Conservation (phyloP, 2,329 filamentous ascomycete species). For the Zasmidium citrigriseum region DNA sequence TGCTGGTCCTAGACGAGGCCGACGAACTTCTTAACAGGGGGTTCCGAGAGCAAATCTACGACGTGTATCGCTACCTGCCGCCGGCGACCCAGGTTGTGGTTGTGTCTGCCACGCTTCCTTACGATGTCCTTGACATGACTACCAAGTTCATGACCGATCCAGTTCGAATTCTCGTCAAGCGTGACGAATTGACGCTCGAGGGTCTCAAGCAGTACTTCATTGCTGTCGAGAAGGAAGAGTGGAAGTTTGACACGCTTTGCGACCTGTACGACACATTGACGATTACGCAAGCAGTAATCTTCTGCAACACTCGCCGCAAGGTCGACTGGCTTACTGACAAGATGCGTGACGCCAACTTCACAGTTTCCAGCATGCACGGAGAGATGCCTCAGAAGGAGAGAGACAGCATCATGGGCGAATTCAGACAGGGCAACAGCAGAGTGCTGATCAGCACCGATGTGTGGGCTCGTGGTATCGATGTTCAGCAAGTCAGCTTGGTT, state of each 20-base stretch:
- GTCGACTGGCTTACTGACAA: constrained; percentile 99
- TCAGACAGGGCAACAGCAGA: constrained; percentile 92
- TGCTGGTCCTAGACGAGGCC: constrained; percentile 75
- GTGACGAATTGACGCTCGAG: constrained; percentile 96
- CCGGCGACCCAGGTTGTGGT: constrained; percentile 98
- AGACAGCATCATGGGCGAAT: constrained; percentile 99
- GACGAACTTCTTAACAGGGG: constrained; percentile 86
- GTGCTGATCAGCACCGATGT: constrained; percentile 97
- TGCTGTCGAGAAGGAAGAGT: constrained; percentile 98
- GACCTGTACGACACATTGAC: constrained; percentile 98
- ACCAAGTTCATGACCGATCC: constrained; percentile 99
- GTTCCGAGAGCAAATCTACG: constrained; percentile 98
- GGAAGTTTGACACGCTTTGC: constrained; percentile 98
- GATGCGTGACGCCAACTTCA: constrained; percentile 98
- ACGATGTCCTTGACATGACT: constrained; percentile 98
- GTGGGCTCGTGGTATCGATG: constrained; percentile 97
- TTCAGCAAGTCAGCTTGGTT: constrained; percentile 95
- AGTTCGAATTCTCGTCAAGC: constrained; percentile 94
- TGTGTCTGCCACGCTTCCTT: constrained; percentile 92
- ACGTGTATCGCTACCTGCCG: constrained; percentile 95
- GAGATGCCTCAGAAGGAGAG: constrained; percentile 99
- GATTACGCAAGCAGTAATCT: constrained; percentile 98
- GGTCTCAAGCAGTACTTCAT: constrained; percentile 99
- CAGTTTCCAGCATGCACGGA: constrained; percentile 97
- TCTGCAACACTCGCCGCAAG: constrained; percentile 98